phyloP scores from a whole-genome alignment of 805 yeast genomes.

The Wickerhamiella vanderwaltii region DNA sequence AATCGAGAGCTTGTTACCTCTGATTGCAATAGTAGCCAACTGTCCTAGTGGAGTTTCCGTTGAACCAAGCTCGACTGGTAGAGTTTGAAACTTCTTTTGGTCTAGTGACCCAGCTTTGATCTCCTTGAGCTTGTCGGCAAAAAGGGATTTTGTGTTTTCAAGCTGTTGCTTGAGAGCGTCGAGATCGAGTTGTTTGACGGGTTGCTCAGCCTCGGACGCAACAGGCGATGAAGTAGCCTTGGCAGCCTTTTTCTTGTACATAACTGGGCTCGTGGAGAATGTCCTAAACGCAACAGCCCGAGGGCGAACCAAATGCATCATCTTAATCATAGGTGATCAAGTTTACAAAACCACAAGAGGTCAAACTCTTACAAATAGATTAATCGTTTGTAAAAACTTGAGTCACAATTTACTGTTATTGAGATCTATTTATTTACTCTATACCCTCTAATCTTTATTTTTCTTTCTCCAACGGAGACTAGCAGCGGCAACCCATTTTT shows the following conservation, averaged over 20 bases:
- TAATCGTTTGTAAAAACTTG: too few species aligned
- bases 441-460: too few species aligned
- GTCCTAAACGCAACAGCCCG: neutral
- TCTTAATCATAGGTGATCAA: slow-evolving; percentile 1
- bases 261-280: neutral
- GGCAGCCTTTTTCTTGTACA: slow-evolving; percentile 10
- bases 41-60: slow-evolving; percentile 37
- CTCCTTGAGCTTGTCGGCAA: slow-evolving; percentile 46
- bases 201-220: slow-evolving; percentile 7
- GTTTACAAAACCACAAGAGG: too few species aligned
- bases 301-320: neutral
- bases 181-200: slow-evolving; percentile 19
- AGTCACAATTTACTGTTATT: too few species aligned
- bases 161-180: slow-evolving; percentile 34
- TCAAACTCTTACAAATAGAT: too few species aligned
- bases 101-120: slow-evolving; percentile 59
- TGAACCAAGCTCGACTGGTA: slow-evolving; percentile 40
- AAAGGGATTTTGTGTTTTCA: slow-evolving; percentile 38
- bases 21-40: slow-evolving; percentile 27
- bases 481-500: too few species aligned
- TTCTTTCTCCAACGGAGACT: too few species aligned
- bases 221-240: slow-evolving; percentile 14
- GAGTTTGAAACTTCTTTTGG: slow-evolving; percentile 50
- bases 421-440: too few species aligned
- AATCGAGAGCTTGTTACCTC: slow-evolving; percentile 34